Evolutionary conservation across 2,329 filamentous ascomycete species (phyloP).

Genomic region (Dactylellina cionopaga): DNA sequence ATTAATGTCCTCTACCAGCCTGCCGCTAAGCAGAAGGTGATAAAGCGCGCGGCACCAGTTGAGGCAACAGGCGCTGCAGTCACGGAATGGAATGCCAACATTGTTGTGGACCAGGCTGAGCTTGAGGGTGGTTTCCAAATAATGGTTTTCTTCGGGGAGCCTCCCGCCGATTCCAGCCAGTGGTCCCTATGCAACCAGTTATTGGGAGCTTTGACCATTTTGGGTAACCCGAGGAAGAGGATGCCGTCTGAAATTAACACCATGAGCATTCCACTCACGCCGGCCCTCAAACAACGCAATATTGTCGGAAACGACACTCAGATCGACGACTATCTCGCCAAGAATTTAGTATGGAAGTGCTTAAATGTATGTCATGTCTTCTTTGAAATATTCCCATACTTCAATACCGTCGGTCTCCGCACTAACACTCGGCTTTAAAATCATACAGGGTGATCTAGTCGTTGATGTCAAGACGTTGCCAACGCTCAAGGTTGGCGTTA

Average conservation of each 20-base stretch:
- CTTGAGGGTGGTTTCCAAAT: slow-evolving; percentile 40
- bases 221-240: slow-evolving; percentile 20
- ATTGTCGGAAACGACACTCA: slow-evolving; percentile 4
- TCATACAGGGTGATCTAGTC: background rate
- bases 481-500: slow-evolving; percentile 38
- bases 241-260: slow-evolving; percentile 23
- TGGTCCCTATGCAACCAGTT: slow-evolving; percentile 26
- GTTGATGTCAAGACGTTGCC: slow-evolving; percentile 1
- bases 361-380: slow-evolving; percentile 3
- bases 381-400: background rate
- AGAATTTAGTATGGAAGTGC: slow-evolving; percentile 27
- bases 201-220: slow-evolving; percentile 18
- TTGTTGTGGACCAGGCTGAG: slow-evolving; percentile 54
- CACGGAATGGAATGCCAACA: slow-evolving; percentile 54
- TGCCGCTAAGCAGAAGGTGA: background rate
- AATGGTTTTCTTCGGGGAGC: slow-evolving; percentile 19
- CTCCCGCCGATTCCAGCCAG: background rate
- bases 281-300: background rate
- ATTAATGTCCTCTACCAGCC: slow-evolving; percentile 53
- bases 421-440: background rate
- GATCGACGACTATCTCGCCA: slow-evolving; percentile 17
- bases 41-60: background rate
- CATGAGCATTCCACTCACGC: slow-evolving; percentile 15
- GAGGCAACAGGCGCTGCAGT: background rate
- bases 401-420: no score